Evolutionary conservation across 352 stramenopile genomes (phyloP).

Genomic region (Lagenidium giganteum): DNA sequence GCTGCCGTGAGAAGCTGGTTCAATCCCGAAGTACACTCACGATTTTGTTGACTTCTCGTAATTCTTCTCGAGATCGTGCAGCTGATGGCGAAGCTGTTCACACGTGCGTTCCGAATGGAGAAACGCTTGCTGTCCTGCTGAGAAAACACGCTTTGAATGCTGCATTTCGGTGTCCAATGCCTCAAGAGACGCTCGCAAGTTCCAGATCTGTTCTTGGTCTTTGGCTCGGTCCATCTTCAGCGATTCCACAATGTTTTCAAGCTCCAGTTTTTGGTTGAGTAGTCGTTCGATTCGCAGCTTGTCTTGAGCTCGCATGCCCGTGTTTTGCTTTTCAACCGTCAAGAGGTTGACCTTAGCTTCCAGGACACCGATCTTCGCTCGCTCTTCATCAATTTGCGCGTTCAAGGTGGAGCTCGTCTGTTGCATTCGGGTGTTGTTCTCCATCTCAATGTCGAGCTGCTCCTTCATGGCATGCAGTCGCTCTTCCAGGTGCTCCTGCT

Average conservation of each 20-base stretch:
- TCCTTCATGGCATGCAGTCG: conserved; percentile 59
- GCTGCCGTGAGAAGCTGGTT: neutral
- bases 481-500: conserved; percentile 42
- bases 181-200: conserved; percentile 53
- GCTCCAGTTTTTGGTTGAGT: conserved; percentile 74
- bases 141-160: conserved; percentile 76
- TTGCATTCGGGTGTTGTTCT: conserved; percentile 25
- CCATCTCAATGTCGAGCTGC: conserved; percentile 54
- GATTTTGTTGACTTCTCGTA: conserved; percentile 72
- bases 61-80: conserved; percentile 68
- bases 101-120: conserved; percentile 60
- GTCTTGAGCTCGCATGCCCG: conserved; percentile 70
- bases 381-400: conserved; percentile 46
- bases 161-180: conserved; percentile 72
- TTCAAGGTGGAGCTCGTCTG: conserved; percentile 34
- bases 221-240: conserved; percentile 49
- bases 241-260: conserved; percentile 53
- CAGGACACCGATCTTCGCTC: conserved; percentile 50
- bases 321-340: conserved; percentile 66
- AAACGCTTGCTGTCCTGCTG: conserved; percentile 69
- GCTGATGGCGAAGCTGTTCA: conserved; percentile 64
- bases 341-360: conserved; percentile 68
- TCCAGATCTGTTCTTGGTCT: conserved; percentile 73
- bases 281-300: conserved; percentile 74
- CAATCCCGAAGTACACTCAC: conserved; percentile 32